Evolutionary conservation across 2,329 filamentous ascomycete species (phyloP).

Genomic region (Colletotrichum zoysiae): DNA sequence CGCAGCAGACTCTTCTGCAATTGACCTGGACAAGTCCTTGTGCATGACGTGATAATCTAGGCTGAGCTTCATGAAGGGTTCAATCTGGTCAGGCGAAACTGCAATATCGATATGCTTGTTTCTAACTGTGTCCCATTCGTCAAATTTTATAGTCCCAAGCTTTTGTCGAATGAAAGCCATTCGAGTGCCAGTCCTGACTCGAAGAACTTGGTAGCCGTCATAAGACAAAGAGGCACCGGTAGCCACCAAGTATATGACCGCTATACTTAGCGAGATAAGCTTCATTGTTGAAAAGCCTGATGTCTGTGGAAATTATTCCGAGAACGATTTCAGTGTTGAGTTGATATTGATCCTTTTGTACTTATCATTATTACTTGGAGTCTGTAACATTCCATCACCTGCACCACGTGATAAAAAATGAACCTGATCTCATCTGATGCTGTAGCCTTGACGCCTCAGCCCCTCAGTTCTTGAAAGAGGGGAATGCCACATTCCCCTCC

Average conservation of each 20-base stretch:
- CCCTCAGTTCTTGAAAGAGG: background rate
- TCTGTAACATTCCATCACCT: background rate
- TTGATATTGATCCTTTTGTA: background rate
- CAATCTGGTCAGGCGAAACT: constrained; percentile 48
- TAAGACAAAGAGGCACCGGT: constrained; percentile 10
- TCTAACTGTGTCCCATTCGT: constrained; percentile 10
- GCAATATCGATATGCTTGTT: constrained; percentile 48
- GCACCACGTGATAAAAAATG: background rate
- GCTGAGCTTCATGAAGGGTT: constrained; percentile 47
- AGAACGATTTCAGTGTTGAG: background rate
- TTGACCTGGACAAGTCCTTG: constrained; percentile 48
- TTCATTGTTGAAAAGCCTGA: background rate
- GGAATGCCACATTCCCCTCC: background rate
- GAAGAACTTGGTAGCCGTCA: constrained; percentile 33
- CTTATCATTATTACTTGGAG: background rate
- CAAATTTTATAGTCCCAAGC: constrained; percentile 15
- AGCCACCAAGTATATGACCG: background rate
- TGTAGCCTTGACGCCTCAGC: background rate
- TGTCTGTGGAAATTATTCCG: too few species aligned
- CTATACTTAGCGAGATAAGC: background rate
- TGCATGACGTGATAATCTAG: constrained; percentile 49
- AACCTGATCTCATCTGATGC: background rate
- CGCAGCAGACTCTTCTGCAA: constrained; percentile 46
- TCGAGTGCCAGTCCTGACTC: constrained; percentile 28
- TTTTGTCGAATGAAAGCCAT: background rate